These are phyloP conservation scores for Moesziomyces sp. DNA, from an alignment of 1,284 basidiomycete genomes.

Conservation along the genomic window DNA sequence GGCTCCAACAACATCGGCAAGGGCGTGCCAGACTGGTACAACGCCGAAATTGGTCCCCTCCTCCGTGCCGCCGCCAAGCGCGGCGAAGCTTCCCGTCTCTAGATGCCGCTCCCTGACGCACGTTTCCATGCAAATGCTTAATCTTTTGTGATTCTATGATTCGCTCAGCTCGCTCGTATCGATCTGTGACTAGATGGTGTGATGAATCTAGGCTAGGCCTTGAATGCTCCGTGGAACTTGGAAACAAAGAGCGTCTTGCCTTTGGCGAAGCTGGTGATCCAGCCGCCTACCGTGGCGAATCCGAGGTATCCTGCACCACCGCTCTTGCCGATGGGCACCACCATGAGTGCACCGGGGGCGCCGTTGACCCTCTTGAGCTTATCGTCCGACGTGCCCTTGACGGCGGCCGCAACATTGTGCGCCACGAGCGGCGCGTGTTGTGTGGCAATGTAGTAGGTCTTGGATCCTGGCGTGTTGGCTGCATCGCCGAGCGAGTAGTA, in stretches of 20 bases:
- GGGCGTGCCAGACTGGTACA: conserved; percentile 56
- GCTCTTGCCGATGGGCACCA: conserved; percentile 39
- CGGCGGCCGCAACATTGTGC: conserved; percentile 41
- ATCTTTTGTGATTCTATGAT: neutral
- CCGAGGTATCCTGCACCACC: conserved; percentile 39
- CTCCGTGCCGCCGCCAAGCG: conserved; percentile 42
- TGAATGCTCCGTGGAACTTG: conserved; percentile 32
- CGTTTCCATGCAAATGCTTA: neutral
- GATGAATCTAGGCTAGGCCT: conserved; percentile 3
- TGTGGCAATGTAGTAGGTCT: conserved; percentile 25
- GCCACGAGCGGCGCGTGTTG: conserved; percentile 43
- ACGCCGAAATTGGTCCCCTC: conserved; percentile 49
- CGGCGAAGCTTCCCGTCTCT: conserved; percentile 34
- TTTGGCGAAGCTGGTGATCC: conserved; percentile 34
- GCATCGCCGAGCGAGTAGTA: conserved; percentile 64
- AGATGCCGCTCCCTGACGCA: neutral
- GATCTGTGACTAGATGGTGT: neutral
- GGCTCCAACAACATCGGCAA: conserved; percentile 49
- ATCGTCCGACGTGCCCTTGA: conserved; percentile 13
- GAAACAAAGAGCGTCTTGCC: conserved; percentile 40
- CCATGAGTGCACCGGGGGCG: conserved; percentile 14
- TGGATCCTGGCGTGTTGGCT: conserved; percentile 46
- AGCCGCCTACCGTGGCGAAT: conserved; percentile 28
- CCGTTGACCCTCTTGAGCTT: conserved; percentile 15
- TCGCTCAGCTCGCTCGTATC: neutral